Conservation (phyloP, 805 yeast genomes). For the Ogataea naganishii region DNA sequence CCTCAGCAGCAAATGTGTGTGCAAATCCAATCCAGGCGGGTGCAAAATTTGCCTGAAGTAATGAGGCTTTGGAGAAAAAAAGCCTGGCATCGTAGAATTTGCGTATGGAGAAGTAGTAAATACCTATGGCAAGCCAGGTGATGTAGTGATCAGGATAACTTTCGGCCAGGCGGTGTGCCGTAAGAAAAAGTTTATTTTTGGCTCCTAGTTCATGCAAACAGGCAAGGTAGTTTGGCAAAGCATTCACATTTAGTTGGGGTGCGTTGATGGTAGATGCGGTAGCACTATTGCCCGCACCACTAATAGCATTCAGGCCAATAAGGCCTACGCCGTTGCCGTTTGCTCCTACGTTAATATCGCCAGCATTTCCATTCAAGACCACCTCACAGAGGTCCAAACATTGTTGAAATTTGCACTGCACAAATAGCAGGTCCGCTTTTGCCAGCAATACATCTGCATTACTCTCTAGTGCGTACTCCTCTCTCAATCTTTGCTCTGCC, state of each 20-base stretch:
- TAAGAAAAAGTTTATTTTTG: constrained; percentile 66
- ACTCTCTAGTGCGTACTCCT: constrained; percentile 61
- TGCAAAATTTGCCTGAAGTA: constrained; percentile 81
- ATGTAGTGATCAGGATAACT: constrained; percentile 71
- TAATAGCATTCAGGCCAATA: no score
- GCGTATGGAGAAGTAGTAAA: constrained; percentile 70
- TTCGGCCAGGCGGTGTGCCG: constrained; percentile 83
- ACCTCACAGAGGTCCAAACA: constrained; percentile 70
- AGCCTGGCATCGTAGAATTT: constrained; percentile 77
- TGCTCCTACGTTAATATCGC: constrained; percentile 14
- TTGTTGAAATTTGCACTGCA: constrained; percentile 70
- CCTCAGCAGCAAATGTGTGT: constrained; percentile 93
- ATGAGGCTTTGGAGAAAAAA: constrained; percentile 81
- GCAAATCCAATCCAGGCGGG: constrained; percentile 99
- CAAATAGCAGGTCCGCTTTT: constrained; percentile 60
- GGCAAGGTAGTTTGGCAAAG: constrained; percentile 72
- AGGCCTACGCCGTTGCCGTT: no score
- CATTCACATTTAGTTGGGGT: constrained; percentile 66
- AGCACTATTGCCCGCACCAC: no score
- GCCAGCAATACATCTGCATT: constrained; percentile 65
- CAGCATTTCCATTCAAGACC: no score
- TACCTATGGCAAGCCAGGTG: constrained; percentile 90
- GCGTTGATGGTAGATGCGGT: no score
- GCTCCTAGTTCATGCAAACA: constrained; percentile 81
- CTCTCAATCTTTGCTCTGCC: constrained; percentile 55